These are phyloP conservation scores for Fusarium temperatum DNA, from an alignment of 2,329 filamentous ascomycete species.

Conservation along the genomic window DNA sequence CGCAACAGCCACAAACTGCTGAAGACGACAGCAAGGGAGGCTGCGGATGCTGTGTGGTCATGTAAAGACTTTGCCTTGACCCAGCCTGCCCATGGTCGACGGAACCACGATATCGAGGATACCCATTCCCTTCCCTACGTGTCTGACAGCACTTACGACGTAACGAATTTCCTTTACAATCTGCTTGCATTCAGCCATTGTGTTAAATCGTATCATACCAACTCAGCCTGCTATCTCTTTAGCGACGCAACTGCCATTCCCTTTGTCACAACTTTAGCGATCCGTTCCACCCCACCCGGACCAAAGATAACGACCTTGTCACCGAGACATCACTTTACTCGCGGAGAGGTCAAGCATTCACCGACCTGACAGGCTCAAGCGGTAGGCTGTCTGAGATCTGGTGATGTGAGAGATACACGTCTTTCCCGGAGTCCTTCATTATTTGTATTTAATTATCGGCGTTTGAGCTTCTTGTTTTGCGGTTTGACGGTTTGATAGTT, in stretches of 20 bases:
- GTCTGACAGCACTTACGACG: conserved; percentile 41
- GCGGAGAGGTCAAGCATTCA: conserved; percentile 20
- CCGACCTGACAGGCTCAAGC: conserved; percentile 29
- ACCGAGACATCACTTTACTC: conserved; percentile 15
- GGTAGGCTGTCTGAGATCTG: conserved; percentile 18
- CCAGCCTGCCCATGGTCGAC: neutral
- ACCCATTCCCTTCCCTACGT: conserved; percentile 21
- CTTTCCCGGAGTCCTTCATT: conserved; percentile 23
- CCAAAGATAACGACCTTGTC: conserved; percentile 27
- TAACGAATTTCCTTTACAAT: conserved; percentile 45
- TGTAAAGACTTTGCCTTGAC: conserved; percentile 47
- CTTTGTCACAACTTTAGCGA: conserved; percentile 40
- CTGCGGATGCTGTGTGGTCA: conserved; percentile 63
- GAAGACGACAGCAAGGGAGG: conserved; percentile 52
- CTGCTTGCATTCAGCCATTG: conserved; percentile 43
- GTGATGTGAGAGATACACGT: conserved; percentile 13
- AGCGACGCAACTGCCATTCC: conserved; percentile 42
- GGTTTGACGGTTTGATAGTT: conserved; percentile 13
- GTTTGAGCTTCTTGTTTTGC: conserved; percentile 28
- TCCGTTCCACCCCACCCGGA: conserved; percentile 21
- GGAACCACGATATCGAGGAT: conserved; percentile 11
- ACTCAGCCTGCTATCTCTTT: conserved; percentile 39
- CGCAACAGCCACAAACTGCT: conserved; percentile 19
- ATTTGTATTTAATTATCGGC: conserved; percentile 43
- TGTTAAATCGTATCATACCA: conserved; percentile 39